Evolutionary conservation across 768 basidiomycete genomes (phyloP).

Genomic region (Inosperma sp.): DNA sequence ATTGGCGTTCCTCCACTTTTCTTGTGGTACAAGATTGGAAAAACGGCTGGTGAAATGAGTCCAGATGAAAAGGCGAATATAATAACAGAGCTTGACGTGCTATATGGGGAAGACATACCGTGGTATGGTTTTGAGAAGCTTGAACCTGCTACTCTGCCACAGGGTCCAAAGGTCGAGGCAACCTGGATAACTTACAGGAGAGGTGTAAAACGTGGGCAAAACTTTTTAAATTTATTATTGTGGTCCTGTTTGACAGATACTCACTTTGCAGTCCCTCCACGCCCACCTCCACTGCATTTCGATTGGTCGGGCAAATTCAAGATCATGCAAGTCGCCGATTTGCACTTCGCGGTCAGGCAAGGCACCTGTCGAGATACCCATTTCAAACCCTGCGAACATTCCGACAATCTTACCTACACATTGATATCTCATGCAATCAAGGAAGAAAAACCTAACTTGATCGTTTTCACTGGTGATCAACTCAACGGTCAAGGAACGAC

Average conservation of each 20-base stretch:
- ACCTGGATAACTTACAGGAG: conserved; percentile 65
- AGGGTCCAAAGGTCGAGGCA: conserved; percentile 40
- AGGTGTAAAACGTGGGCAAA: conserved; percentile 64
- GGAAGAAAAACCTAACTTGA: conserved; percentile 80
- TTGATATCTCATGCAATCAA: conserved; percentile 71
- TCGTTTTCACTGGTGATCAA: conserved; percentile 92
- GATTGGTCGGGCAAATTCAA: conserved; percentile 80
- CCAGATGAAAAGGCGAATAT: conserved; percentile 52
- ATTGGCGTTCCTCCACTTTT: conserved; percentile 51
- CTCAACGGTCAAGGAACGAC: conserved; percentile 87
- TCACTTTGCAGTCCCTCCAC: conserved; percentile 52
- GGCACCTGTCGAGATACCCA: conserved; percentile 76
- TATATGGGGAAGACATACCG: conserved; percentile 78
- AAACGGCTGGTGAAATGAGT: conserved; percentile 59
- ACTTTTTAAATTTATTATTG: background rate
- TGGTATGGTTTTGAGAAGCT: conserved; percentile 86
- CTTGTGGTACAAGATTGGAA: conserved; percentile 76
- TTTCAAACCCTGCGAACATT: conserved; percentile 50
- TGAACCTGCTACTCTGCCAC: conserved; percentile 51
- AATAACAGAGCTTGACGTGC: conserved; percentile 88
- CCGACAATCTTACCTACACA: conserved; percentile 76
- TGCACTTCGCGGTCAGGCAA: conserved; percentile 83
- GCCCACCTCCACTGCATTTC: conserved; percentile 78
- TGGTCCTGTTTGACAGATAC: background rate
- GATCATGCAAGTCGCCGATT: conserved; percentile 86